Base-by-base conservation (phyloP, 371 early-diverging fungal species). In the Mucor mucedo region DNA sequence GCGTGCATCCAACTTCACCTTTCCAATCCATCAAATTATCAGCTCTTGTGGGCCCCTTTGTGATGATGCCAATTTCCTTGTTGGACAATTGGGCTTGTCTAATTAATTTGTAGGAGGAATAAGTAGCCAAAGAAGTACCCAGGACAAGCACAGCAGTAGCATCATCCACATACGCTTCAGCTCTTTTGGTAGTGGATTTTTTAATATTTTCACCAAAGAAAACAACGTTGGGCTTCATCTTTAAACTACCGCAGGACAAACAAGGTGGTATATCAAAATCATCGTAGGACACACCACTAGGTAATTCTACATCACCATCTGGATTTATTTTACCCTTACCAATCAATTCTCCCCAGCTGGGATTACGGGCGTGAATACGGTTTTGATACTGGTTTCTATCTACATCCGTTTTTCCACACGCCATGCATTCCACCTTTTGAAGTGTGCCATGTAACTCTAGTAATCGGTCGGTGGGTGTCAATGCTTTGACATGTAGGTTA, bases 151-250 rank as follows among this genome's bases (percentile, higher is more conserved):
- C 71, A 5, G 87, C 88, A 10, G 71, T 61, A 1, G 88, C 75
- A 9, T 82, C 68, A 27, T 86, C 68, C 6, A 95, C 77, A 57
- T 85, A 80, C 11, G 75, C 47, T 42, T 80, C 80, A 10, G 93
- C 80, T 47, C 47, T 57, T 10, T 76, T 66, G 27, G 89, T 85
- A 14, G 87, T 78, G 0, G 56, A 33, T 4, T 54, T 58, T 0
- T 78, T 73, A 38, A 97, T 90, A 65, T 92, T 95, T 58, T 95
- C 96, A 16, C 95, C 95, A 81, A 95, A 95, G 65, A 95, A 95
- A 9, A 95, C 89, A 4, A 96, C 93, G 5, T 81, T 84, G 14
- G 89, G 90, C 68, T 90, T 92, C 68, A 85, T 85, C 21, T 82
- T 65, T 39, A 84, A 81, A 0, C 73, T 69, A 16, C 76, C 68